Conservation (phyloP, 805 yeast genomes). For the Candida corydali region DNA sequence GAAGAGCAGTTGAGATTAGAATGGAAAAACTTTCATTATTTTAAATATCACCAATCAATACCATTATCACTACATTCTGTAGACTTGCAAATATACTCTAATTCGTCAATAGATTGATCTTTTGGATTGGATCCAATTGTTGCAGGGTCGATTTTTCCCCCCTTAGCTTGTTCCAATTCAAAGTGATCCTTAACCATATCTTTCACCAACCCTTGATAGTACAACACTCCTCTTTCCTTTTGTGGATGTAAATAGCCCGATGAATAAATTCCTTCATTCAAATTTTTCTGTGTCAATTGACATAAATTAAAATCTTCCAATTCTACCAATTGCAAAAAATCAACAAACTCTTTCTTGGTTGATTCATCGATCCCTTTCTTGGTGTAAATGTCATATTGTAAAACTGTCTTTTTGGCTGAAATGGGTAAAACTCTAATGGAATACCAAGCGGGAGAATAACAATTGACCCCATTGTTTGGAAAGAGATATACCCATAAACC, state of each 20-base stretch:
- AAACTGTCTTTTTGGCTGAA: constrained; percentile 48
- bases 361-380: constrained; percentile 53
- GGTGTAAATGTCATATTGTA: constrained; percentile 59
- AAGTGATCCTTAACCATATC: constrained; percentile 57
- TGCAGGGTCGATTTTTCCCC: constrained; percentile 51
- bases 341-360: constrained; percentile 58
- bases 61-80: constrained; percentile 38
- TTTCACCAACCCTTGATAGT: constrained; percentile 51
- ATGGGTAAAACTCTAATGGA: constrained; percentile 57
- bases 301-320: constrained; percentile 59
- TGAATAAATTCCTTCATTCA: constrained; percentile 56
- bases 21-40: constrained; percentile 73
- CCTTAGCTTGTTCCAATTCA: constrained; percentile 41
- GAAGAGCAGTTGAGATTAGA: constrained; percentile 94
- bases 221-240: constrained; percentile 56
- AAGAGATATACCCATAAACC: constrained; percentile 61
- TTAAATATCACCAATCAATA: constrained; percentile 12
- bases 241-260: constrained; percentile 58
- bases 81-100: constrained; percentile 46
- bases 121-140: constrained; percentile 36
- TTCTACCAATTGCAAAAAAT: constrained; percentile 59
- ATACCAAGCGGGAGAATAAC: constrained; percentile 67
- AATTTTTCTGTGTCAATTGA: constrained; percentile 55
- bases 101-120: constrained; percentile 42
- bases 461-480: constrained; percentile 59